Base-by-base conservation (phyloP, 2,329 filamentous ascomycete species). In the Pseudopyrenochaeta lycopersici region DNA sequence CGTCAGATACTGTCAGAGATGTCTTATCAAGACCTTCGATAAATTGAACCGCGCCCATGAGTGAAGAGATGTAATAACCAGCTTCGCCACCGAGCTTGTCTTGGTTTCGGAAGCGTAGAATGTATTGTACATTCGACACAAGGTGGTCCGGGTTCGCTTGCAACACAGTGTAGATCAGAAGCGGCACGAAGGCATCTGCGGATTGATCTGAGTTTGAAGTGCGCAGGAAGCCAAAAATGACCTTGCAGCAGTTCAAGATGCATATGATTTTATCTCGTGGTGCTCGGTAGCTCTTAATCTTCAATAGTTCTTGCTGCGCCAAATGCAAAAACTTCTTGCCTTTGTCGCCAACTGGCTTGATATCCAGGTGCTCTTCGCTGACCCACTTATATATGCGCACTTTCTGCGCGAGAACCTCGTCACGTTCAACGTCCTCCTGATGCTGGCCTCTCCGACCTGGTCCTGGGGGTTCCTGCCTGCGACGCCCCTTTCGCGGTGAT, bases 211-310 rank as follows among this genome's bases (percentile, higher is more conserved):
- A 90, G 76, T 96, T 96, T 47, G 91, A 88, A 72, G 97, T 96
- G 63, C 94, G 93, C 46, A 99, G 81, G 43, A 97, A 86, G 15
- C 94, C 95, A 76, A 99, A 98, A 60, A 99, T 98, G 59, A 99
- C 96, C 78, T 99, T 99, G 85, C 95, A 99, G 79, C 93, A 97
- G 77, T 99, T 99, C 50, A 99, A 80, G 40, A 98, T 92, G 75
- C 95, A 99, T 44, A 99, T 98, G 49, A 99, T 95, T 77, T 99
- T 99, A 80, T 99, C 95, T 66, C 95, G 83, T 3, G 95, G 95
- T n/a, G 95, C 95, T 63, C 96, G 87, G 72, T 99, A 99, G 7
- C 91, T 95, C 70, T 94, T 96, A 70, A 99, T 97, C 76, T 99
- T 99, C 32, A 96, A 79, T 12, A 99, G 82, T 76, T 99, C 95